Conservation (phyloP, 1,284 basidiomycete species). For the Heliocybe sulcata region DNA sequence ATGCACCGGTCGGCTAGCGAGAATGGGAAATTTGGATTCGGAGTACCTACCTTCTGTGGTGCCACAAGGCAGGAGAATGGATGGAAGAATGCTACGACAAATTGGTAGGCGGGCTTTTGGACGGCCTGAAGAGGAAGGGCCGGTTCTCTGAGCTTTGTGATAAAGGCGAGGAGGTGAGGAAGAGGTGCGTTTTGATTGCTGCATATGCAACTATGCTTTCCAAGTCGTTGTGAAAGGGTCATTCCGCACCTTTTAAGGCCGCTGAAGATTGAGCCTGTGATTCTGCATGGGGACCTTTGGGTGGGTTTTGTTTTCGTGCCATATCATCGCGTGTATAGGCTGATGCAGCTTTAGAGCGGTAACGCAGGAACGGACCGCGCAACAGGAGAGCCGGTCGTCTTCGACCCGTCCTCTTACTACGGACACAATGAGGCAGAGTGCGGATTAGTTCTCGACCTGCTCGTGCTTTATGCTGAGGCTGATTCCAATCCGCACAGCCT, state of each 20-base stretch:
- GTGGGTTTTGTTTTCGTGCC: slow-evolving; percentile 27
- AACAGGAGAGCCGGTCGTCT: slow-evolving; percentile 64
- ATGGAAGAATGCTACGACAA: slow-evolving; percentile 63
- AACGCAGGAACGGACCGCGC: slow-evolving; percentile 56
- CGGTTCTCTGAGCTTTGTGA: slow-evolving; percentile 38
- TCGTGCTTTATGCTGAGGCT: background rate
- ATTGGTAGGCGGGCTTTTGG: slow-evolving; percentile 62
- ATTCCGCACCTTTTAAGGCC: slow-evolving; percentile 67
- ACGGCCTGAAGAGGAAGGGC: slow-evolving; percentile 41
- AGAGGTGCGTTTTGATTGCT: slow-evolving; percentile 36
- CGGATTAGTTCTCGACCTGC: slow-evolving; percentile 18
- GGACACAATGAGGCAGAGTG: slow-evolving; percentile 87
- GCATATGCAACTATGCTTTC: background rate
- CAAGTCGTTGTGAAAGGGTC: slow-evolving; percentile 50
- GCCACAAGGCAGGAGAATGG: slow-evolving; percentile 72
- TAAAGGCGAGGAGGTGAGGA: slow-evolving; percentile 49
- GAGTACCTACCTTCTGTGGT: slow-evolving; percentile 76
- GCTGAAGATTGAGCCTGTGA: slow-evolving; percentile 60
- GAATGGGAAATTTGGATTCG: slow-evolving; percentile 62
- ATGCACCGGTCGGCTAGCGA: slow-evolving; percentile 49
- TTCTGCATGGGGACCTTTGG: slow-evolving; percentile 87
- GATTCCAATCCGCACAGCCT: slow-evolving; percentile 36
- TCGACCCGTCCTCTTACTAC: slow-evolving; percentile 78
- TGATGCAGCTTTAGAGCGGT: slow-evolving; percentile 66
- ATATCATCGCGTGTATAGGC: background rate